Conservation (phyloP, 2,329 filamentous ascomycete genomes). For the Aspergillus proliferans region DNA sequence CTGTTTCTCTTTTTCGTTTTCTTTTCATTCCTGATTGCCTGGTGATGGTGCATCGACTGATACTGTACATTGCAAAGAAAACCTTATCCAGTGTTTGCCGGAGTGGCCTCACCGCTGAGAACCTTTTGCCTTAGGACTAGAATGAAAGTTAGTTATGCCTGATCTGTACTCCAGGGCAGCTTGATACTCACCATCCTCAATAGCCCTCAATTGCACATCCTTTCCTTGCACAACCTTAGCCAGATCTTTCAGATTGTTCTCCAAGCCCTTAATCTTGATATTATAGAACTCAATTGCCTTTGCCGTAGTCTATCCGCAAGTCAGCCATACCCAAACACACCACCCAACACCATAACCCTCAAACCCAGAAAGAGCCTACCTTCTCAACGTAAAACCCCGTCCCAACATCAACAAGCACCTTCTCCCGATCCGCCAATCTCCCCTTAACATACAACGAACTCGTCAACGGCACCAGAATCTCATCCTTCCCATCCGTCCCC, state of each 20-base stretch:
- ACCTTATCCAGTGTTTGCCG: constrained; percentile 21
- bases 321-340: background rate
- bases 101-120: constrained; percentile 37
- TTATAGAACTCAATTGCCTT: constrained; percentile 64
- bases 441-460: constrained; percentile 92
- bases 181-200: constrained; percentile 70
- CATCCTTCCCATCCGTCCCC: constrained; percentile 27
- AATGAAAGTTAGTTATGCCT: constrained; percentile 12
- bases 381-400: constrained; percentile 96
- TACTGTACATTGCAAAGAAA: background rate
- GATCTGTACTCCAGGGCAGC: background rate
- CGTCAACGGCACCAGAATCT: constrained; percentile 85
- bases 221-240: constrained; percentile 68
- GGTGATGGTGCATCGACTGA: background rate
- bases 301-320: constrained; percentile 40
- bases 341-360: too few relatives aligned
- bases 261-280: constrained; percentile 60
- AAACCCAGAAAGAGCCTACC: constrained; percentile 38
- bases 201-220: constrained; percentile 72
- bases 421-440: constrained; percentile 64
- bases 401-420: constrained; percentile 84
- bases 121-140: constrained; percentile 49
- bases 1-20: background rate
- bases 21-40: background rate
- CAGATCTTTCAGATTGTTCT: constrained; percentile 59